Conservation (phyloP, 345 rosid species). For the Zanthoxylum bungeanum region DNA sequence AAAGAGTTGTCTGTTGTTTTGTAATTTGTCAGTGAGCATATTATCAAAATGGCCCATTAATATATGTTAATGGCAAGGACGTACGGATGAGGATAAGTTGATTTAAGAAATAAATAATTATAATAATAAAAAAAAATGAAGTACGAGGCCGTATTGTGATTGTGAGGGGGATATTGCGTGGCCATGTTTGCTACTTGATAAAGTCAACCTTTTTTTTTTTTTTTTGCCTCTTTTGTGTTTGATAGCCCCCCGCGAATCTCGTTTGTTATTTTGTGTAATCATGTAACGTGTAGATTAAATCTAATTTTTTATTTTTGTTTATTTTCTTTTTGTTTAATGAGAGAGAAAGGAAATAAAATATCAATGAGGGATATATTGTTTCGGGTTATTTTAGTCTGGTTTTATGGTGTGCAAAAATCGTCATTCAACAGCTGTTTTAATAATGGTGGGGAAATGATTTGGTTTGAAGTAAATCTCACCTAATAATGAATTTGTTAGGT, state of each 20-base stretch:
- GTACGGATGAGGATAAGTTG: slow-evolving; percentile 22
- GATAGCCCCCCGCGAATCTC: slow-evolving; percentile 10
- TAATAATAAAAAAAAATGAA: background rate
- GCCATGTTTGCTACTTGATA: slow-evolving; percentile 9
- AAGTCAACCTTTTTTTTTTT: slow-evolving; percentile 13
- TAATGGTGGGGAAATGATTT: too few species aligned
- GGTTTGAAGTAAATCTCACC: too few species aligned
- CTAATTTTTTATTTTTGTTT: background rate
- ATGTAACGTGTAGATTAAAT: background rate
- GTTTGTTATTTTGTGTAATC: background rate
- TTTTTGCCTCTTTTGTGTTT: background rate
- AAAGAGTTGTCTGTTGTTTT: too few species aligned
- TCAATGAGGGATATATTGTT: background rate
- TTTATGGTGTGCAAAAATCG: background rate
- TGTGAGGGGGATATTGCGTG: slow-evolving; percentile 25
- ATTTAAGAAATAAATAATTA: background rate
- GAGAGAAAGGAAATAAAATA: too few species aligned
- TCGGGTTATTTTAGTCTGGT: background rate
- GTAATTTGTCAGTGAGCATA: background rate
- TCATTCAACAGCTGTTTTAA: background rate
- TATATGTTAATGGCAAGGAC: background rate
- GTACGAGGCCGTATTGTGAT: slow-evolving; percentile 24
- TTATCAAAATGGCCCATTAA: background rate
- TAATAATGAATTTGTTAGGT: too few species aligned
- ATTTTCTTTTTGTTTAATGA: too few species aligned